Evolutionary conservation across 441 rosid species (phyloP).

Genomic region (Brassica balearica): DNA sequence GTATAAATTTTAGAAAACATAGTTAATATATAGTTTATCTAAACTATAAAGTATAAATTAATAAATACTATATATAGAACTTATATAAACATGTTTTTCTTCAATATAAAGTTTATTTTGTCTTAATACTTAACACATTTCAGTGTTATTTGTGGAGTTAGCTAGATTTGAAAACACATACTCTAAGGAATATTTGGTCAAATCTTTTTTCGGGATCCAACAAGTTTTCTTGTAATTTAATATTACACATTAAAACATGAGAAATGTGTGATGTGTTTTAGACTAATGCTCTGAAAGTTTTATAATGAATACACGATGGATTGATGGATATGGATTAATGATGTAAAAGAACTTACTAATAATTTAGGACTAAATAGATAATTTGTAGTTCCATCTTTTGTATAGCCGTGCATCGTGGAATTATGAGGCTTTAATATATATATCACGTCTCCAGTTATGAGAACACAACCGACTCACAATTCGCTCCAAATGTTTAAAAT

Average conservation of each 20-base stretch:
- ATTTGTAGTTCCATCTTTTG: not conserved
- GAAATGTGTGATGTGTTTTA: not conserved
- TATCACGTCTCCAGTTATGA: not conserved
- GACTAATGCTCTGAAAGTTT: not conserved
- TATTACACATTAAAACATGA: not conserved
- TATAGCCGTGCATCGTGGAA: not conserved
- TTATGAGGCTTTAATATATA: not conserved
- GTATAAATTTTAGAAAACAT: not conserved
- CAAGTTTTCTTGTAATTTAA: not conserved
- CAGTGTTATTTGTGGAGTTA: not conserved
- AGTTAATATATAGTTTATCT: not conserved
- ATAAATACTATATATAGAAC: not conserved
- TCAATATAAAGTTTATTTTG: not conserved
- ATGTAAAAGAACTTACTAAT: conserved; percentile 1
- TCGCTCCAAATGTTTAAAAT: not conserved
- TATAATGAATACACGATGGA: not conserved
- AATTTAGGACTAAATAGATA: not conserved
- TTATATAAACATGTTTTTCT: not conserved
- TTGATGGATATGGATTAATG: not conserved
- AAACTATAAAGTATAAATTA: not conserved
- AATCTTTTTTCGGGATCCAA: not conserved
- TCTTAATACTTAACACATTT: not conserved
- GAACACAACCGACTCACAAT: not conserved
- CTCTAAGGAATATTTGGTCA: not conserved
- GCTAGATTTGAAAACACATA: not conserved